Conservation (phyloP, 805 yeast genomes). For the Saccharomycopsis lassenensis region DNA sequence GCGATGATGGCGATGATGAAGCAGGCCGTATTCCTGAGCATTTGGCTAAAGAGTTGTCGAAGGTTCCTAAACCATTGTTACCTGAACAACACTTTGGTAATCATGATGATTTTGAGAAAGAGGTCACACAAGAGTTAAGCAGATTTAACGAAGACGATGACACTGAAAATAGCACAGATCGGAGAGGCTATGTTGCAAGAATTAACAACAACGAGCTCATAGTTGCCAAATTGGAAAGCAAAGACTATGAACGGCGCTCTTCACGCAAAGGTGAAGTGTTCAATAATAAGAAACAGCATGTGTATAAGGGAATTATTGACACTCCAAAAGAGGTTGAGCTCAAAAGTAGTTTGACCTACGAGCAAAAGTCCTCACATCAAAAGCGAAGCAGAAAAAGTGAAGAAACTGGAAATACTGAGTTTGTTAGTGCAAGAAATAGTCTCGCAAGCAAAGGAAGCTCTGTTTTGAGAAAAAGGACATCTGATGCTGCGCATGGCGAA, state of each 20-base stretch:
- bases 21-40: too few species aligned
- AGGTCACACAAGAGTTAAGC: constrained; percentile 12
- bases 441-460: constrained; percentile 2
- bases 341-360: too few species aligned
- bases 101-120: constrained; percentile 14
- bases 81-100: constrained; percentile 19
- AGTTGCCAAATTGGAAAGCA: constrained; percentile 15
- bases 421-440: constrained; percentile 9
- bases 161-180: constrained; percentile 1
- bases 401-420: constrained; percentile 4
- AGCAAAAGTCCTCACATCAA: too few species aligned
- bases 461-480: constrained; percentile 12
- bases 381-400: constrained; percentile 11
- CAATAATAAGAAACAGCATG: constrained; percentile 16
- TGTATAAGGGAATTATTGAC: constrained; percentile 11
- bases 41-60: constrained; percentile 14
- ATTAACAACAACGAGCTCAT: constrained; percentile 10
- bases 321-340: too few species aligned
- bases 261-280: constrained; percentile 8
- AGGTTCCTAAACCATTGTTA: constrained; percentile 16
- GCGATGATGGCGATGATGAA: constrained; percentile 2
- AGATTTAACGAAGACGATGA: constrained; percentile 7
- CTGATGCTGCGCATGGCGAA: constrained; percentile 9
- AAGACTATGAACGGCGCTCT: background rate
- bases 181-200: constrained; percentile 7